Base-by-base conservation (phyloP, 2,329 filamentous ascomycete genomes). In the Pseudogymnoascus sp. region DNA sequence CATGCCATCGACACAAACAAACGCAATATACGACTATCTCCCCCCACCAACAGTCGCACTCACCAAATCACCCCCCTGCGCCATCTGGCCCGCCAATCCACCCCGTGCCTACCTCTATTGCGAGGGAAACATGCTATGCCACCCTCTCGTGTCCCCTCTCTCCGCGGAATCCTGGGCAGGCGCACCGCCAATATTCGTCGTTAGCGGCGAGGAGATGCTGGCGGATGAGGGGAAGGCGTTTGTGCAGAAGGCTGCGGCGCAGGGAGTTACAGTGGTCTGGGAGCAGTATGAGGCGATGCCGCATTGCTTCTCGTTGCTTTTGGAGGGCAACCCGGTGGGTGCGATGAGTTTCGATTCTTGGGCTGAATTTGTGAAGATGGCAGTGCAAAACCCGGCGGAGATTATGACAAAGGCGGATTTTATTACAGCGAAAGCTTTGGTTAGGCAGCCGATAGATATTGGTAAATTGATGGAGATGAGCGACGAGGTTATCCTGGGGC, bases 271-370 rank as follows among this genome's bases (percentile, higher is more conserved):
- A 0, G 83, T 93, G 0, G 79, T 84, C 2, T 88, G 86, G 69
- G 85, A 90, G 71, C 84, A 91, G 75, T 95, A 86, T 72, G 87
- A 92, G 72, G 88, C 85, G 2, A 93, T 93, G 90, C 89, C 90
- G 62, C 90, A 93, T 75, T 85, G 84, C 68, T 93, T 91, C 70
- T 83, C 82, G 0, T 69, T 85, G 66, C 66, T 90, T 1, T 75
- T 90, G 62, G 74, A 78, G 1, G 74, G 75, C 3, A 72, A 80
- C 1, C 71, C 77, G 1, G 78, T 75, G 31, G 75, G 80, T 1
- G 75, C 71, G 67, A 78, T 81, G 59, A 88, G 84, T 68, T 81
- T 84, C 63, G 73, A 79, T 12, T 75, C 77, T 2, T 85, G 85
- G 82, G 75, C 82, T 0, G 73, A 72, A 1, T 91, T 91, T 66